Percentiles rank a stretch among this genome's conserved stretches.
phyloP scores from a whole-genome alignment of 208 protist genomes.

The Acanthamoeba divionensis region DNA sequence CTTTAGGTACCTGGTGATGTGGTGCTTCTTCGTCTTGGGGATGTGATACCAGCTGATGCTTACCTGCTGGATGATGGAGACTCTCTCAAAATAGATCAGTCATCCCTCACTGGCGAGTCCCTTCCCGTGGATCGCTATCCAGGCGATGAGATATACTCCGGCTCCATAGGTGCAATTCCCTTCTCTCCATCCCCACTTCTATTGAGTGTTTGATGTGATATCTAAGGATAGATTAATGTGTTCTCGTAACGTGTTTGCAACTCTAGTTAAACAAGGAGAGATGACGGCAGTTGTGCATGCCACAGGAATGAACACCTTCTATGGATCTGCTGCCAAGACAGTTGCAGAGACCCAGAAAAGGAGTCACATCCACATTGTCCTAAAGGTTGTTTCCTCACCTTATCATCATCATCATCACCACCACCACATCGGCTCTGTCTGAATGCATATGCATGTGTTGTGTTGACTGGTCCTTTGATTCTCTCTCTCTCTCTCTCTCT shows the following conservation, averaged over 20 bases:
- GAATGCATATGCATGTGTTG: too few relatives aligned
- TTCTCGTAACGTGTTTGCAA: too few relatives aligned
- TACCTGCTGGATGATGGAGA: slow-evolving; percentile 68
- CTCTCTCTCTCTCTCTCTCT: too few relatives aligned
- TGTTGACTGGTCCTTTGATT: too few relatives aligned
- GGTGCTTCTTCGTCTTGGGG: slow-evolving; percentile 87
- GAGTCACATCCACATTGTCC: slow-evolving; percentile 63
- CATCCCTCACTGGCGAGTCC: slow-evolving; percentile 93
- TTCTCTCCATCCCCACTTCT: too few relatives aligned
- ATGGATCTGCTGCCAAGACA: slow-evolving; percentile 85
- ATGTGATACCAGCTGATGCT: slow-evolving; percentile 90
- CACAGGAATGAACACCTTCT: slow-evolving; percentile 90
- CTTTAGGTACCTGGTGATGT: slow-evolving; percentile 92
- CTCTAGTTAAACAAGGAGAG: slow-evolving; percentile 75
- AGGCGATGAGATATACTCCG: slow-evolving; percentile 89
- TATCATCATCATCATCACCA: too few relatives aligned
- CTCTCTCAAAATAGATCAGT: slow-evolving; percentile 90
- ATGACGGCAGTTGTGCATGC: slow-evolving; percentile 68
- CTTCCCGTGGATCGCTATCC: slow-evolving; percentile 88
- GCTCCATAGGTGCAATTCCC: slow-evolving; percentile 80
- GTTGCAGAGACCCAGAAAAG: background rate
- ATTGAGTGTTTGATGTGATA: too few relatives aligned
- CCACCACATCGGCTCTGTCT: too few relatives aligned
- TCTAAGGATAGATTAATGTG: too few relatives aligned
- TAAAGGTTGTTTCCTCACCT: too few relatives aligned